Evolutionary conservation across 768 basidiomycete species (phyloP).

Genomic region (Boletus rufocinnamomeus): DNA sequence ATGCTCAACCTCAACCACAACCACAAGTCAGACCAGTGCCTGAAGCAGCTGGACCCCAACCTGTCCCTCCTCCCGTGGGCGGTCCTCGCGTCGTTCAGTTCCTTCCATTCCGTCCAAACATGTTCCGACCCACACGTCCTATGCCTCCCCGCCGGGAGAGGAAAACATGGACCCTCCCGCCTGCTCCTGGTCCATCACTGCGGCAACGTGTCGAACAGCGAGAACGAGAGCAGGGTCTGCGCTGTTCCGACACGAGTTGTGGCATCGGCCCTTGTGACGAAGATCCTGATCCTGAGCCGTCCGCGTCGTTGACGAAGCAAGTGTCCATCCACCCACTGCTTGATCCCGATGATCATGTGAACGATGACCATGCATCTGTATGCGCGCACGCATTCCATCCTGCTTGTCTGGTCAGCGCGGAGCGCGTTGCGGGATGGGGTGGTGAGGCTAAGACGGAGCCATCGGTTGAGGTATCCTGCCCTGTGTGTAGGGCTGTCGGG

Average conservation of each 20-base stretch:
- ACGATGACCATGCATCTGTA: constrained; percentile 29
- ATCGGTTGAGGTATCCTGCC: constrained; percentile 69
- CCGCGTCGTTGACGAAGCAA: constrained; percentile 23
- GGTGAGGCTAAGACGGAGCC: constrained; percentile 43
- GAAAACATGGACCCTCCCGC: constrained; percentile 58
- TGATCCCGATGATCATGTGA: constrained; percentile 12
- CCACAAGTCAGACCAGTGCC: constrained; percentile 12
- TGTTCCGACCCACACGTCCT: constrained; percentile 26
- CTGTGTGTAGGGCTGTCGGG: constrained; percentile 68
- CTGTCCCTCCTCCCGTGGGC: neutral
- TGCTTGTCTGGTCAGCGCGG: constrained; percentile 68
- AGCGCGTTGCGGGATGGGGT: constrained; percentile 64
- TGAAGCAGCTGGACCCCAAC: constrained; percentile 11
- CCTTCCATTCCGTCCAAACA: constrained; percentile 21
- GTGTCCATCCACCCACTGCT: constrained; percentile 27
- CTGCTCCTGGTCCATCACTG: constrained; percentile 67
- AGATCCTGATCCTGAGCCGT: constrained; percentile 49
- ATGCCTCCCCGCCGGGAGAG: constrained; percentile 38
- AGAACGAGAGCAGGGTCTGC: constrained; percentile 70
- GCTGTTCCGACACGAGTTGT: constrained; percentile 74
- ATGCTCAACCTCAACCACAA: constrained; percentile 10
- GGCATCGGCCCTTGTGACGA: constrained; percentile 76
- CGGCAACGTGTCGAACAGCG: constrained; percentile 72
- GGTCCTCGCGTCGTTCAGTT: constrained; percentile 20
- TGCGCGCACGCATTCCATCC: constrained; percentile 74